Percentiles rank a stretch among this genome's conserved stretches.
phyloP scores from a whole-genome alignment of 306 rosid species.

The Fagus crenata region DNA sequence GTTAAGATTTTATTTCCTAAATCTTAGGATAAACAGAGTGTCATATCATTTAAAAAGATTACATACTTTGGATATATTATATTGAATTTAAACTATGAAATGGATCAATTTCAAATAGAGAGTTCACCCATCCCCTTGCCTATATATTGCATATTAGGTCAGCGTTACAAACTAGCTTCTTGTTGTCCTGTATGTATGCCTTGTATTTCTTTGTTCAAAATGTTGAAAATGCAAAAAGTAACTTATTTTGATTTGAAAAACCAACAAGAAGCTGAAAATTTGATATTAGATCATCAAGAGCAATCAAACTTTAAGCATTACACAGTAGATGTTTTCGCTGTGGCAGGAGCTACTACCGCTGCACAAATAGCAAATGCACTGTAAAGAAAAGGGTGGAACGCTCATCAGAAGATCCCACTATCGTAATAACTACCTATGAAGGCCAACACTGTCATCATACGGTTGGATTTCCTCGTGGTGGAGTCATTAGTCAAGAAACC shows the following conservation, averaged over 20 bases:
- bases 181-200: neutral
- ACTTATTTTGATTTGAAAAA: neutral
- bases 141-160: neutral
- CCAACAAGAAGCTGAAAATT: neutral
- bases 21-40: no score
- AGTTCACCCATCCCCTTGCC: no score
- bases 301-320: neutral
- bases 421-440: slow-evolving; percentile 90
- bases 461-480: slow-evolving; percentile 69
- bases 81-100: no score
- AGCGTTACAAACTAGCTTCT: neutral
- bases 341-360: slow-evolving; percentile 92
- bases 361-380: slow-evolving; percentile 95
- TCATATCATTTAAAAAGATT: no score
- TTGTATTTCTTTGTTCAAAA: neutral
- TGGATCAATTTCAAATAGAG: no score
- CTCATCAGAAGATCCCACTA: slow-evolving; percentile 73
- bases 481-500: slow-evolving; percentile 44
- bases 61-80: no score
- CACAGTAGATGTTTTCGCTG: neutral
- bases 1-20: no score
- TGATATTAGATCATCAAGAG: neutral
- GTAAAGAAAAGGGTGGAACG: slow-evolving; percentile 98
- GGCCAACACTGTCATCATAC: slow-evolving; percentile 96
- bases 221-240: neutral